phyloP scores from a whole-genome alignment of 371 early-diverging fungal species.

The Phascolomyces articulosus region DNA sequence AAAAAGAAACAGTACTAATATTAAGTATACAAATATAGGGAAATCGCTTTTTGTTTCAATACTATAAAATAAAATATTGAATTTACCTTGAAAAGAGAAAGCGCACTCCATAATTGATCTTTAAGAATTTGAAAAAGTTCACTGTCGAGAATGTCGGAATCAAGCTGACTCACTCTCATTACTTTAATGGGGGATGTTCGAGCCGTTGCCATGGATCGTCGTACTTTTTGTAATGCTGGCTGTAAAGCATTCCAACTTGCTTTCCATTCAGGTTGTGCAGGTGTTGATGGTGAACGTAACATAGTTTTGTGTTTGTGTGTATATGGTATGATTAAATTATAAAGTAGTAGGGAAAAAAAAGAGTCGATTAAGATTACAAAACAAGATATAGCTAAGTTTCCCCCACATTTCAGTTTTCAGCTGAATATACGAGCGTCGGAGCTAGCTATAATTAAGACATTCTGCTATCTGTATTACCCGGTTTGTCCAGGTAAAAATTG shows the following conservation, averaged over 20 bases:
- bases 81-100: slow-evolving; percentile 64
- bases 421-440: no score
- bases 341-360: neutral
- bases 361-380: neutral
- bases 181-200: slow-evolving; percentile 65
- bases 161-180: slow-evolving; percentile 86
- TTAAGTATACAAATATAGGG: no score
- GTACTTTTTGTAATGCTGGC: slow-evolving; percentile 53
- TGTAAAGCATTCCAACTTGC: slow-evolving; percentile 60
- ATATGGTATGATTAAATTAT: neutral
- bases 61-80: neutral
- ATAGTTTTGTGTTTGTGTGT: slow-evolving; percentile 5
- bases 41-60: no score
- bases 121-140: slow-evolving; percentile 78
- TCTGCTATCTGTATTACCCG: no score
- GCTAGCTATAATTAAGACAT: no score
- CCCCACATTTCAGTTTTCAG: neutral
- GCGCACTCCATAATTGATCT: slow-evolving; percentile 72
- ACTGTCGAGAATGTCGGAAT: slow-evolving; percentile 81
- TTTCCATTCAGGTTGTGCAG: slow-evolving; percentile 54
- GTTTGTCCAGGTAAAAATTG: no score
- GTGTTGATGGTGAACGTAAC: slow-evolving; percentile 38
- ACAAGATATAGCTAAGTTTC: neutral
- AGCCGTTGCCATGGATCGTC: slow-evolving; percentile 56
- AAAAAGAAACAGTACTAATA: neutral